Evolutionary conservation across 75 land plant species (phyloP), one percentile per base, ranked within the genome.

Genomic region (Pinus albicaulis): DNA sequence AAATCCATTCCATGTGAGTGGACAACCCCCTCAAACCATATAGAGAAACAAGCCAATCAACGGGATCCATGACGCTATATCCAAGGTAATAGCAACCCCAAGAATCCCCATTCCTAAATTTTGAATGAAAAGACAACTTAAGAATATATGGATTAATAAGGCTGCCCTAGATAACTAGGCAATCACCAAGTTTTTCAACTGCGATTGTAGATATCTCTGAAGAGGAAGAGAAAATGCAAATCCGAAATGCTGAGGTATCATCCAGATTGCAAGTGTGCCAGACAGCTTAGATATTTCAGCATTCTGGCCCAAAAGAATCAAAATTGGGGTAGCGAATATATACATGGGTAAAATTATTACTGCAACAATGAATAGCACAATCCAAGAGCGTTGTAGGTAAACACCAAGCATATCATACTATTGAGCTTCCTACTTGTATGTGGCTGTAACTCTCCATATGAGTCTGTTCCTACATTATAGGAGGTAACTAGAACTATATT

Each of bases 361-460:
- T 24, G 85, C 77, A 59, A 76, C 60, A 13, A 78, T 4, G 76
- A 83, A 81, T 17, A 93, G 79, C 36, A 92, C 85, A 13, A 94
- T 73, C 74, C 86, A 77, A 25, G 91, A 94, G 3, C 90, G 59
- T 63, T 94, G 97, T 74, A 94, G 74, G 68, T 90, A 88, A 7
- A 91, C 76, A 4, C 93, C 95, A 28, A 92, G 80, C 86, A 92
- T 79, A 77, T 76, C 71, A 59, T 86, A 80, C 69, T 82, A 82
- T 69, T 71, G 28, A 44, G 91, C 93, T 19, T n/a, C n/a, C n/a
- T n/a, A n/a, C n/a, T n/a, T n/a, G n/a, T n/a, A n/a, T n/a, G n/a
- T n/a, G n/a, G n/a, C n/a, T n/a, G n/a, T n/a, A n/a, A n/a, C n/a
- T n/a, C n/a, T n/a, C n/a, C n/a, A n/a, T n/a, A n/a, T n/a, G n/a